Evolutionary conservation across 352 stramenopile genomes (phyloP).

Genomic region (Phytophthora citricola): DNA sequence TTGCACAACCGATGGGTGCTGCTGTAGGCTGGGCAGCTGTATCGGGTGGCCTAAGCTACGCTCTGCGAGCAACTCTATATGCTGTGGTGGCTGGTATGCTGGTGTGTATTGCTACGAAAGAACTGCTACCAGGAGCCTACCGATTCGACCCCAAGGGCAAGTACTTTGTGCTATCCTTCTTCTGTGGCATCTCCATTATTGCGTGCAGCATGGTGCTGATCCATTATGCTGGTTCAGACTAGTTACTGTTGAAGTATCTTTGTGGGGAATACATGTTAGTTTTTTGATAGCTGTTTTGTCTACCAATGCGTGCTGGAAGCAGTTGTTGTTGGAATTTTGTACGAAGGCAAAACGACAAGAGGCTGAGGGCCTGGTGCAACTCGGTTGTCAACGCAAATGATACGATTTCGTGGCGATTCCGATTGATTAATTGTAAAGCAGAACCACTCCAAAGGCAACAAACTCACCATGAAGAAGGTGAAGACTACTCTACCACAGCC

Average conservation of each 20-base stretch:
- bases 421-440: not conserved
- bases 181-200: conserved; percentile 90
- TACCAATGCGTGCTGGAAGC: not conserved
- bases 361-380: not conserved
- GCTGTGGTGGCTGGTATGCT: conserved; percentile 93
- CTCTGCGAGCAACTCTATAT: conserved; percentile 92
- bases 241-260: conserved; percentile 9
- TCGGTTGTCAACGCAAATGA: conserved; percentile 12
- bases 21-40: conserved; percentile 66
- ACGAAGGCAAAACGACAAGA: conserved; percentile 10
- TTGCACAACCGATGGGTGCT: conserved; percentile 92
- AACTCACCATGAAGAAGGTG: no score
- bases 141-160: conserved; percentile 89
- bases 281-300: not conserved
- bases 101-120: conserved; percentile 91
- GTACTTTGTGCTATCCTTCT: conserved; percentile 87
- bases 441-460: no score
- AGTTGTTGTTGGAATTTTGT: not conserved
- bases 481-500: no score
- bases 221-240: conserved; percentile 61
- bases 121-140: conserved; percentile 92
- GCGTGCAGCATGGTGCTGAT: conserved; percentile 90
- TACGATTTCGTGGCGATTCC: not conserved
- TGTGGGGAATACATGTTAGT: not conserved
- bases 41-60: conserved; percentile 53